phyloP scores from a whole-genome alignment of 768 basidiomycete genomes.

The Trametes maxima region DNA sequence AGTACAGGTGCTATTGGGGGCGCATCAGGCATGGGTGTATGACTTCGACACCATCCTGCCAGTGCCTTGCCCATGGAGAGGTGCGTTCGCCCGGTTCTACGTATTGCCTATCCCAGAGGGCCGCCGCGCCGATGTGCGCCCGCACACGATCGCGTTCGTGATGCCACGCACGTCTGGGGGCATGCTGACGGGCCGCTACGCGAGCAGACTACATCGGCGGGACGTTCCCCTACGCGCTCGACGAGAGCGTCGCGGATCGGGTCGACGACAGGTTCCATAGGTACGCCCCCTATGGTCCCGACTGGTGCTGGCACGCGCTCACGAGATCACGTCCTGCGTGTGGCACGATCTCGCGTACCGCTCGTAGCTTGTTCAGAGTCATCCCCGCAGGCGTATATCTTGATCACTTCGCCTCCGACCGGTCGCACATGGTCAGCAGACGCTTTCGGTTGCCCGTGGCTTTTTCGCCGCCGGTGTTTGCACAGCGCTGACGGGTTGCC shows the following conservation, averaged over 20 bases:
- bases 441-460: slow-evolving; percentile 6
- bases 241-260: slow-evolving; percentile 6
- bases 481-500: slow-evolving; percentile 9
- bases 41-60: slow-evolving; percentile 63
- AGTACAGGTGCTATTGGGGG: background rate
- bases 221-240: slow-evolving; percentile 34
- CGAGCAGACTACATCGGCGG: slow-evolving; percentile 33
- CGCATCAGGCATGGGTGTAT: slow-evolving; percentile 56
- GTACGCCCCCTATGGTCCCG: slow-evolving; percentile 9
- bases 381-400: slow-evolving; percentile 54
- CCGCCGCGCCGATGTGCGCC: background rate
- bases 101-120: background rate
- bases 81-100: slow-evolving; percentile 34
- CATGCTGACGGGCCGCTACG: background rate
- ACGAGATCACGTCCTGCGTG: slow-evolving; percentile 3
- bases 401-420: slow-evolving; percentile 68
- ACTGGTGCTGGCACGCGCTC: background rate
- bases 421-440: slow-evolving; percentile 70
- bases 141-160: background rate
- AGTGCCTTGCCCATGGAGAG: slow-evolving; percentile 53
- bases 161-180: background rate
- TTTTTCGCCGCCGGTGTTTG: background rate
- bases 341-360: background rate
- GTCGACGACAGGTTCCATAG: slow-evolving; percentile 25
- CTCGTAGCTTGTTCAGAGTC: slow-evolving; percentile 59